phyloP scores from a whole-genome alignment of 495 filamentous ascomycete genomes.

The Tuber borchii region DNA sequence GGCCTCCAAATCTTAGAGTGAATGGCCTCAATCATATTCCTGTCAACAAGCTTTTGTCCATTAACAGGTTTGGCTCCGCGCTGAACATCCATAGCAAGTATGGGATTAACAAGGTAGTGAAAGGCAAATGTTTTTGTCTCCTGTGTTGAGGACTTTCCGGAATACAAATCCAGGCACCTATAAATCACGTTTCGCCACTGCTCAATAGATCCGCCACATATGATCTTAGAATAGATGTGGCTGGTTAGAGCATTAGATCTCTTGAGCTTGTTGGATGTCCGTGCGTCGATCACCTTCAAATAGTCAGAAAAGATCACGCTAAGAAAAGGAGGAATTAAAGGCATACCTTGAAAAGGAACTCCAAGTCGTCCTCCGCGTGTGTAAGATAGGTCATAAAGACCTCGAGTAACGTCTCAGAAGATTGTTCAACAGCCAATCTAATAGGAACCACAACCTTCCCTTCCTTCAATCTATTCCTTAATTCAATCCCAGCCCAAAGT shows the following conservation, averaged over 20 bases:
- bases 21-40: constrained; percentile 79
- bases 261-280: constrained; percentile 77
- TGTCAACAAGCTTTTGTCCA: constrained; percentile 73
- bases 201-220: constrained; percentile 76
- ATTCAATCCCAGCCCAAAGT: constrained; percentile 60
- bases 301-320: constrained; percentile 6
- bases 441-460: constrained; percentile 63
- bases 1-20: constrained; percentile 92
- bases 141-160: constrained; percentile 66
- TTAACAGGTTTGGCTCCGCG: constrained; percentile 49
- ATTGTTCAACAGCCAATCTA: constrained; percentile 81
- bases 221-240: constrained; percentile 80
- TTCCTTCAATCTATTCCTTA: constrained; percentile 63
- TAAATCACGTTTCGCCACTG: constrained; percentile 79
- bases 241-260: constrained; percentile 64
- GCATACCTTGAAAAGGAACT: constrained; percentile 66
- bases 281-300: constrained; percentile 62
- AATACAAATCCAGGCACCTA: constrained; percentile 82
- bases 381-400: constrained; percentile 74
- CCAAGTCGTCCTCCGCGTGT: constrained; percentile 68
- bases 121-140: constrained; percentile 90
- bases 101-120: constrained; percentile 87
- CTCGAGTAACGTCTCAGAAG: constrained; percentile 78
- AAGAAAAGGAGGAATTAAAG: not conserved
- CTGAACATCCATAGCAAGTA: constrained; percentile 87